Percentiles rank a stretch among this genome's conserved stretches.
Evolutionary conservation across 805 yeast species (phyloP).

Genomic region (Priceomyces castillae): DNA sequence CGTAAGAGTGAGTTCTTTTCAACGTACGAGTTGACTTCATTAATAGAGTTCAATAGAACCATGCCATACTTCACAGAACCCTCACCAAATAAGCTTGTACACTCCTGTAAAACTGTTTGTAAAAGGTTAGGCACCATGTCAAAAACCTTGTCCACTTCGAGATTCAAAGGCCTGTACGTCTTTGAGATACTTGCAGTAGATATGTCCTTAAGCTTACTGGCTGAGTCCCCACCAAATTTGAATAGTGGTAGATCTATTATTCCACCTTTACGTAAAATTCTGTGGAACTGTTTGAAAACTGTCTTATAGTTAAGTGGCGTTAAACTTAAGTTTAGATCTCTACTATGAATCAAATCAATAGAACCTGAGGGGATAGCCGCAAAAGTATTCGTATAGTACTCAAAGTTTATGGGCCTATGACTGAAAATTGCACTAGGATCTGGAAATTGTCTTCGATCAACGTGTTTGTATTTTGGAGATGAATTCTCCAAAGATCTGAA

Average conservation of each 20-base stretch:
- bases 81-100: slow-evolving; percentile 29
- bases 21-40: slow-evolving; percentile 30
- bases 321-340: slow-evolving; percentile 36
- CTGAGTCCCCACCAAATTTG: slow-evolving; percentile 13
- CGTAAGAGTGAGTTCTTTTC: slow-evolving; percentile 26
- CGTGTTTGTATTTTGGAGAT: slow-evolving; percentile 15
- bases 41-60: slow-evolving; percentile 26
- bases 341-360: slow-evolving; percentile 35
- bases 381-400: slow-evolving; percentile 24
- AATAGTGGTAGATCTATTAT: slow-evolving; percentile 30
- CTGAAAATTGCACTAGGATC: slow-evolving; percentile 16
- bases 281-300: slow-evolving; percentile 29
- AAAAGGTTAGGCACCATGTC: slow-evolving; percentile 26
- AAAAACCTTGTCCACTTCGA: background rate
- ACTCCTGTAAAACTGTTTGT: slow-evolving; percentile 20
- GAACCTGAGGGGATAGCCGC: slow-evolving; percentile 25
- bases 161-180: background rate
- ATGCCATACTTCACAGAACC: slow-evolving; percentile 30
- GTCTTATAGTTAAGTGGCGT: slow-evolving; percentile 23
- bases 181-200: background rate
- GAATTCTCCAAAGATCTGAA: slow-evolving; percentile 19
- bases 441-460: slow-evolving; percentile 9
- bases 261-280: slow-evolving; percentile 38
- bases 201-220: background rate
- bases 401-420: slow-evolving; percentile 32